Conservation (phyloP, 495 filamentous ascomycete genomes). For the Lepraria neglecta region DNA sequence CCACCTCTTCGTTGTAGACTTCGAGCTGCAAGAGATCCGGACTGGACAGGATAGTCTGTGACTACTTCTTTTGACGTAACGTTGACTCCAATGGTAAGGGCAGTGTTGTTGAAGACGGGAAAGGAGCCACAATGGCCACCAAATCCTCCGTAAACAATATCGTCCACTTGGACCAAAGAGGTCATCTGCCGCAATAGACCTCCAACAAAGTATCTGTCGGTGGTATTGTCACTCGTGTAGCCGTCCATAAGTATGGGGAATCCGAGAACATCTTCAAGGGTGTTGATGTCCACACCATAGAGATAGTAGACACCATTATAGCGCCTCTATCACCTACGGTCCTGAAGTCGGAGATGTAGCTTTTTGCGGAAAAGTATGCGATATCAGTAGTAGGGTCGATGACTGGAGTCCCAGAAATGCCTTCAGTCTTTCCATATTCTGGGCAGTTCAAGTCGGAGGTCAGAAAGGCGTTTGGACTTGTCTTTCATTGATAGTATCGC, state of each 20-base stretch:
- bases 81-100: constrained; percentile 25
- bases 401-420: constrained; percentile 37
- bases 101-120: constrained; percentile 30
- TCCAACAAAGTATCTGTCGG: constrained; percentile 33
- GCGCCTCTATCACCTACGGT: constrained; percentile 21
- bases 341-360: constrained; percentile 30
- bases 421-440: constrained; percentile 37
- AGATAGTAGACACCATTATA: constrained; percentile 34
- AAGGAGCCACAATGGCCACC: constrained; percentile 22
- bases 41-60: constrained; percentile 21
- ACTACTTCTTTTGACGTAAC: constrained; percentile 31
- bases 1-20: background rate
- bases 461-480: constrained; percentile 33
- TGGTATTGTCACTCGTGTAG: constrained; percentile 31
- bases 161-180: constrained; percentile 33
- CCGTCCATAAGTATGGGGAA: constrained; percentile 34
- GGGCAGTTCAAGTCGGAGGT: constrained; percentile 36
- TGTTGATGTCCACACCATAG: constrained; percentile 35
- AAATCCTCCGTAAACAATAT: constrained; percentile 37
- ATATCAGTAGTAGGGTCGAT: constrained; percentile 36
- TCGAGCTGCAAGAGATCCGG: constrained; percentile 22
- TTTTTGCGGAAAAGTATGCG: constrained; percentile 39
- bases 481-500: constrained; percentile 29
- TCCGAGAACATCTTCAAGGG: constrained; percentile 31
- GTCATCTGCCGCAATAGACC: constrained; percentile 35